Percentiles rank a stretch among this genome's conserved stretches.
Conservation (phyloP, 2,329 filamentous ascomycete genomes). For the Furcasterigmium sp. region DNA sequence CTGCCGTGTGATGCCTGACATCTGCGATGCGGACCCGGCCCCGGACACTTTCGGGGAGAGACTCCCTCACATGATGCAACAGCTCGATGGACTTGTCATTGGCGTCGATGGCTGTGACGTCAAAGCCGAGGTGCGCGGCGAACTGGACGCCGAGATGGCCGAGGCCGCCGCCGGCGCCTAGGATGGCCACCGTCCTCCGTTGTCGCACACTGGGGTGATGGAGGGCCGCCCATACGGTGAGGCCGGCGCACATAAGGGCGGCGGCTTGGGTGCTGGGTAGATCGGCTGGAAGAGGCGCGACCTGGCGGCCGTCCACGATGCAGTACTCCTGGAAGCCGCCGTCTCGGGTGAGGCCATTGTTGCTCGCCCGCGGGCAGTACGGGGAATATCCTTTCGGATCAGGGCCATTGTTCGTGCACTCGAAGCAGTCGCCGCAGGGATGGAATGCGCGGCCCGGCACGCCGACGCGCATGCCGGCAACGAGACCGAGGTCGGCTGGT, state of each 20-base stretch:
- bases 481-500: conserved; percentile 7
- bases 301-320: conserved; percentile 32
- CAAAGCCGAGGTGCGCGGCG: conserved; percentile 3
- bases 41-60: too few relatives aligned
- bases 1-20: not conserved
- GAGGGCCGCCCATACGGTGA: conserved; percentile 8
- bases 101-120: conserved; percentile 10
- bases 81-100: conserved; percentile 6
- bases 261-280: conserved; percentile 15
- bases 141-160: conserved; percentile 10
- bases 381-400: conserved; percentile 33
- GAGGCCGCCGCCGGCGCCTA: conserved; percentile 7
- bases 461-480: conserved; percentile 26
- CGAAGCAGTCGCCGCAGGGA: conserved; percentile 33
- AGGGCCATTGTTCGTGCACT: conserved; percentile 22
- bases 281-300: conserved; percentile 19
- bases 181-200: conserved; percentile 2
- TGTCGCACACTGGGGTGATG: not conserved
- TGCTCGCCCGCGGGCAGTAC: conserved; percentile 22
- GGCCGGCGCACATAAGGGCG: conserved; percentile 11
- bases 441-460: conserved; percentile 34
- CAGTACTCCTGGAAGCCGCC: conserved; percentile 38
- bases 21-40: not conserved
- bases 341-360: conserved; percentile 16
- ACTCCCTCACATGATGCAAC: not conserved